phyloP scores from a whole-genome alignment of 805 yeast species.

The Metschnikowia gruessii region DNA sequence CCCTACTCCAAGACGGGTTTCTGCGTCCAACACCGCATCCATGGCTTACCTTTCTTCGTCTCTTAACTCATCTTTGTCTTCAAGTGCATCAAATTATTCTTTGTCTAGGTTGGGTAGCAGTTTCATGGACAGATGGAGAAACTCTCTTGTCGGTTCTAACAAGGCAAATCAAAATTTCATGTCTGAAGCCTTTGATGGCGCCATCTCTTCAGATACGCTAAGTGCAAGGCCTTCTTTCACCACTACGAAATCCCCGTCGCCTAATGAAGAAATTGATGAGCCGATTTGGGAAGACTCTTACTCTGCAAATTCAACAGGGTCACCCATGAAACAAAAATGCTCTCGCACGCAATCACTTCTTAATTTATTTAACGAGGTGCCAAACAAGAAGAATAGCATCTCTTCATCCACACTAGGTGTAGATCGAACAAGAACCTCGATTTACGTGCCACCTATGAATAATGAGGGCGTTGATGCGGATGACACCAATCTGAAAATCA shows the following conservation, averaged over 20 bases:
- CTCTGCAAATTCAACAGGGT: not conserved
- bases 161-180: constrained; percentile 6
- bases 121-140: constrained; percentile 45
- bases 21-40: constrained; percentile 39
- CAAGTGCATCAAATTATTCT: constrained; percentile 38
- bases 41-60: constrained; percentile 43
- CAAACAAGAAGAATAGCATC: constrained; percentile 14
- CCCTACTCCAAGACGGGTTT: constrained; percentile 16
- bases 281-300: constrained; percentile 16
- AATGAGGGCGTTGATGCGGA: constrained; percentile 2
- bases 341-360: constrained; percentile 39
- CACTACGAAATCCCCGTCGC: constrained; percentile 16
- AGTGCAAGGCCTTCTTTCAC: constrained; percentile 8
- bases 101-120: constrained; percentile 41
- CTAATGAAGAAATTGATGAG: constrained; percentile 17
- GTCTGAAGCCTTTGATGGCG: constrained; percentile 10
- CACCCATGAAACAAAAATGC: constrained; percentile 9
- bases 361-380: constrained; percentile 20
- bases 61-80: constrained; percentile 36
- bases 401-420: constrained; percentile 6
- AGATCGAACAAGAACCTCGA: constrained; percentile 9
- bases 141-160: constrained; percentile 24
- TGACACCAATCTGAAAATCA: constrained; percentile 4
- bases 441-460: constrained; percentile 7
- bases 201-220: constrained; percentile 8